Evolutionary conservation across 495 filamentous ascomycete genomes (phyloP), one percentile per base, ranked within the genome.

Genomic region (Penicillium alfredii): DNA sequence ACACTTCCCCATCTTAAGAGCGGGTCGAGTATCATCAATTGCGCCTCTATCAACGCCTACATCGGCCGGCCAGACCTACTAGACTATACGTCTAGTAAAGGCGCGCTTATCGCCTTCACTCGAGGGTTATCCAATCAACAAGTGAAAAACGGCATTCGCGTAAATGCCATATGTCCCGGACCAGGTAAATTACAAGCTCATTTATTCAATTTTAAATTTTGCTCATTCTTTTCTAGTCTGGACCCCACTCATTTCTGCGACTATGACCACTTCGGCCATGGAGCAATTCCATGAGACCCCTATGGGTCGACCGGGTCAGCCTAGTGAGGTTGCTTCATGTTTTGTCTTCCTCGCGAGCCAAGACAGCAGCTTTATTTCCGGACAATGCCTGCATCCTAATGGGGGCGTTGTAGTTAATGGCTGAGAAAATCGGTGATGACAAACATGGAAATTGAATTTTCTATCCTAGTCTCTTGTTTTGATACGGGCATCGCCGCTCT

Each of bases 61-160:
- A 76, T 86, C 40, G 84, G 86, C 19, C 81, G 84, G 4, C 81
- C 80, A 0, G 85, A 90, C 45, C 74, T 92, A 2, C 76, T 94
- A 12, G 86, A 94, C 66, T 90, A 93, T 63, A 88, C 84, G 1
- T 76, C 81, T 8, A 82, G 78, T 11, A 92, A 92, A 49, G 86
- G 86, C 30, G 85, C 85, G 36, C 82, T 92, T 39, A 63, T 92
- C 2, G 72, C 85, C 6, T 90, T 93, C 63, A 89, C 84, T 0
- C 77, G 85, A 10, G 84, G 72, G 3, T 63, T 93, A 6, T 82
- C 79, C 24, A 92, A 88, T 58, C 82, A 89, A 52, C 77, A 80
- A 46, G 58, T 85, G 10, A 45, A 53, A 25, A 76, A 80, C 29
- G 86, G 84, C 2, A 88, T 92, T 51, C 74, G 86, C 2, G 84